A percentile compares a stretch with the other conserved stretches of the same genome.
Evolutionary conservation across 768 basidiomycete genomes (phyloP).

Genomic region (Chiua virens): DNA sequence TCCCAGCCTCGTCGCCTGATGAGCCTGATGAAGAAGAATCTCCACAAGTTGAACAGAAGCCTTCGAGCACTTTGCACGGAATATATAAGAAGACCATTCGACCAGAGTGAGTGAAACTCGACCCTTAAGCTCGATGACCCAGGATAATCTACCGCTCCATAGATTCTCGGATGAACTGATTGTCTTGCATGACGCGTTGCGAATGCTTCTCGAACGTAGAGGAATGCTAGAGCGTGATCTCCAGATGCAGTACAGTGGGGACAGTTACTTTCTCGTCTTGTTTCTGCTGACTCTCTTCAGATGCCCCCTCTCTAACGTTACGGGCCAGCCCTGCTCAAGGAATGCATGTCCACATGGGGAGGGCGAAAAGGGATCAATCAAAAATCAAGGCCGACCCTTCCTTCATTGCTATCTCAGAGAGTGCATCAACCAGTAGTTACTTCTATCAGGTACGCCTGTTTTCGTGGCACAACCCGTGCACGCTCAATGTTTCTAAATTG

Average conservation of each 20-base stretch:
- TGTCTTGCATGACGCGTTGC: conserved; percentile 48
- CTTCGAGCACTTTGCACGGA: conserved; percentile 28
- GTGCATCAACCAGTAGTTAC: conserved; percentile 63
- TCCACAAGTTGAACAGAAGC: conserved; percentile 12
- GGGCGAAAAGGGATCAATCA: conserved; percentile 59
- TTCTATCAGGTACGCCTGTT: conserved; percentile 54
- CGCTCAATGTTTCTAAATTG: background rate
- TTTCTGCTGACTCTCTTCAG: conserved; percentile 37
- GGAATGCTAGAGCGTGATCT: conserved; percentile 55
- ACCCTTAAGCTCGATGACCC: background rate
- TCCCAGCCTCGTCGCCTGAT: conserved; percentile 13
- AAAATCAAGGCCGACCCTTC: conserved; percentile 45
- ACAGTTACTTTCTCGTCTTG: background rate
- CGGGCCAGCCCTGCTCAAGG: conserved; percentile 68
- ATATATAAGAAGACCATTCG: conserved; percentile 57
- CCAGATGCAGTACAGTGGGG: conserved; percentile 54
- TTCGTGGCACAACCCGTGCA: background rate
- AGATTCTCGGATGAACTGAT: conserved; percentile 60
- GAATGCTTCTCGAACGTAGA: conserved; percentile 44
- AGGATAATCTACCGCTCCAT: conserved; percentile 19
- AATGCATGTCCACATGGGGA: conserved; percentile 71
- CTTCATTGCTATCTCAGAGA: conserved; percentile 64
- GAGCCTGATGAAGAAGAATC: conserved; percentile 25
- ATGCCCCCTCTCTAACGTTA: conserved; percentile 69
- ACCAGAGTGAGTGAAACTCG: conserved; percentile 51